phyloP scores from a whole-genome alignment of 2,329 filamentous ascomycete species.

The Trichoderma sp. region DNA sequence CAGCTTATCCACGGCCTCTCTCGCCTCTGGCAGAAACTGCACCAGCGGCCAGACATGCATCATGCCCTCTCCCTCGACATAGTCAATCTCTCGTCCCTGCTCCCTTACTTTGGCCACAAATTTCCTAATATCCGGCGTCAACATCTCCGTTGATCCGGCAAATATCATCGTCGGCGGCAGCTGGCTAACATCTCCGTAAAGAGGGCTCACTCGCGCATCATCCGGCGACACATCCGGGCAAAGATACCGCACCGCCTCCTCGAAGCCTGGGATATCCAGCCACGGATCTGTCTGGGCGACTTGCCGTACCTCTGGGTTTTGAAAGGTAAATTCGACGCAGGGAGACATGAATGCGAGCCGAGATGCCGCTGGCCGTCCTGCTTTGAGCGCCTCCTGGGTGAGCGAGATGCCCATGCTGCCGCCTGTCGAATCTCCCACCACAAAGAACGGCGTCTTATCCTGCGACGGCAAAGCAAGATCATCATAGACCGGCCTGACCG shows the following conservation, averaged over 20 bases:
- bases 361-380: slow-evolving; percentile 27
- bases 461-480: slow-evolving; percentile 29
- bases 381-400: slow-evolving; percentile 30
- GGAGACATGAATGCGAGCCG: slow-evolving; percentile 33
- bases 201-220: slow-evolving; percentile 30
- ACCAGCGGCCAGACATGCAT: slow-evolving; percentile 35
- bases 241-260: slow-evolving; percentile 28
- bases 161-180: slow-evolving; percentile 33
- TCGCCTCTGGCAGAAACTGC: slow-evolving; percentile 29
- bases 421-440: slow-evolving; percentile 33
- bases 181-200: slow-evolving; percentile 29
- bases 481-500: slow-evolving; percentile 33
- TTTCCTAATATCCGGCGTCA: slow-evolving; percentile 30
- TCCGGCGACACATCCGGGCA: slow-evolving; percentile 28
- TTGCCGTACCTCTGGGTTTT: slow-evolving; percentile 28
- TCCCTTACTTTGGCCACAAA: slow-evolving; percentile 30
- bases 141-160: slow-evolving; percentile 29
- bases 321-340: slow-evolving; percentile 30
- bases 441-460: slow-evolving; percentile 31
- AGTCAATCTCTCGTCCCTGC: slow-evolving; percentile 28
- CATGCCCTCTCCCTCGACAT: slow-evolving; percentile 32
- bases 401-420: slow-evolving; percentile 32
- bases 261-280: slow-evolving; percentile 30
- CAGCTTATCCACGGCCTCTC: slow-evolving; percentile 28
- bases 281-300: slow-evolving; percentile 29